A percentile compares a stretch with the other conserved stretches of the same genome.
Conservation (phyloP, 2,329 filamentous ascomycete species). For the Truncatella angustata region DNA sequence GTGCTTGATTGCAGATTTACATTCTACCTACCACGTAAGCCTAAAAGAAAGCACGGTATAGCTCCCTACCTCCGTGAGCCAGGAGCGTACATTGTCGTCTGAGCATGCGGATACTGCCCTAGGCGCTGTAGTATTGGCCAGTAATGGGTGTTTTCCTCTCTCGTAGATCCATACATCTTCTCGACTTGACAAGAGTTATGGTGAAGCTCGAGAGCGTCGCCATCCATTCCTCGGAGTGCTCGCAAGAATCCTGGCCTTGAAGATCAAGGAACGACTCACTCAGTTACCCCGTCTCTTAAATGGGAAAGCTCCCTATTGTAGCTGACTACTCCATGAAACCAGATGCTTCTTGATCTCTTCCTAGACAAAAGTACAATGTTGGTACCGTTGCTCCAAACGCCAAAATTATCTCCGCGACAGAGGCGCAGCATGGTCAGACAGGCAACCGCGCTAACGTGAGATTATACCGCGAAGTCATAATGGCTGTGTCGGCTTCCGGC, state of each 20-base stretch:
- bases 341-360: slow-evolving; percentile 23
- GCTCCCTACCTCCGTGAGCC: no score
- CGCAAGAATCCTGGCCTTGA: slow-evolving; percentile 65
- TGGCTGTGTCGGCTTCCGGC: slow-evolving; percentile 6
- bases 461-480: slow-evolving; percentile 15
- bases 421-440: slow-evolving; percentile 17
- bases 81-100: no score
- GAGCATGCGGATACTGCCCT: no score
- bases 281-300: slow-evolving; percentile 34
- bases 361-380: slow-evolving; percentile 17
- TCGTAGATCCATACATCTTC: slow-evolving; percentile 7
- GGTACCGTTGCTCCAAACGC: slow-evolving; percentile 17
- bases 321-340: slow-evolving; percentile 22
- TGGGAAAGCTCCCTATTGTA: background rate
- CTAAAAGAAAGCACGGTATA: no score
- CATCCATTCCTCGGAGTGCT: slow-evolving; percentile 20
- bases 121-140: no score
- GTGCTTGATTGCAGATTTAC: no score
- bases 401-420: slow-evolving; percentile 17
- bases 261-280: slow-evolving; percentile 56
- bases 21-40: no score
- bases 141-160: slow-evolving; percentile 17
- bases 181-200: slow-evolving; percentile 18
- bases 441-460: slow-evolving; percentile 13
- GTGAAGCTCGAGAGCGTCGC: slow-evolving; percentile 3